Evolutionary conservation across 2,329 filamentous ascomycete genomes (phyloP), one percentile per base, ranked within the genome.

Genomic region (Penicillium sp.): DNA sequence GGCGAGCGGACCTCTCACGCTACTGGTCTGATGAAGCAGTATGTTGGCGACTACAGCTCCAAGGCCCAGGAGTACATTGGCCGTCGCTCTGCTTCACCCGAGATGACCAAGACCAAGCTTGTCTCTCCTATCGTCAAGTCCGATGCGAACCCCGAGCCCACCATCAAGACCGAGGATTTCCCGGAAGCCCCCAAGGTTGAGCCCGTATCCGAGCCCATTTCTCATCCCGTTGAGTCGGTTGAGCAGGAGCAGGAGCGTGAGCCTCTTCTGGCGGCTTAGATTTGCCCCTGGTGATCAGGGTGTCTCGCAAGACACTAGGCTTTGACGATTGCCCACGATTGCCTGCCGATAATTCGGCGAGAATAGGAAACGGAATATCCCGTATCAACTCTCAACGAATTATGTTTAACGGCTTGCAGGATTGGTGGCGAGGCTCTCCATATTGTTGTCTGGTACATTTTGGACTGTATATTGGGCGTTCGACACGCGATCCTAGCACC

Each of bases 1-100:
- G 80, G 79, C 52, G 79, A 86, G 65, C 83, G 83, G 59, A 83
- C 83, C 52, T 76, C 75, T 60, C 81, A 80, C 58, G 83, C 83
- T 15, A 78, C 81, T 52, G 81, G 80, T 61, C 74, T 80, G 44
- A 76, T 84, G 63, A 81, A 82, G 69, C 78, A 76, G 59, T 83
- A 84, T 55, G 80, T 84, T 45, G 80, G 78, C 57, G 81, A 85
- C 58, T 85, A 85, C 71, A 80, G 79, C 54, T 71, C 75, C 64
- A 84, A 84, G 73, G 84, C 84, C 33, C 79, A 84, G 63, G 82
- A 82, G 56, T 75, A 78, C 62, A 78, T 83, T 42, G 75, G 73
- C 24, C 70, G 69, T 44, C 70, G 67, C 26, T 70, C 68, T 37
- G 56, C 59, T 20, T 69, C 70, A 10, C 70, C 68, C 8, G 66